phyloP scores from a whole-genome alignment of 179 eudicot genomes.

The Pouteria campechiana region DNA sequence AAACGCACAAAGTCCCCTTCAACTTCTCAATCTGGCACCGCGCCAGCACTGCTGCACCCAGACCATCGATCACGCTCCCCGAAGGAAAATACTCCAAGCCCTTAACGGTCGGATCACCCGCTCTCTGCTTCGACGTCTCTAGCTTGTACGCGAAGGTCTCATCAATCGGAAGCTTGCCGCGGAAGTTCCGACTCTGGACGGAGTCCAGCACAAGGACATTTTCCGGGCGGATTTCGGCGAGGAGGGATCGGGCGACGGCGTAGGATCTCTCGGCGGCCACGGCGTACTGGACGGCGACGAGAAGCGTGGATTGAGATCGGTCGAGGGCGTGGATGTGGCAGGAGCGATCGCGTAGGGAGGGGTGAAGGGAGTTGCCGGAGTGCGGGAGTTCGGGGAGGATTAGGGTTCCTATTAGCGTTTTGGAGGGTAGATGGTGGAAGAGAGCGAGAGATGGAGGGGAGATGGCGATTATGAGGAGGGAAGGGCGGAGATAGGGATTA shows the following conservation, averaged over 20 bases:
- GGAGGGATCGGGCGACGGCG: constrained; percentile 48
- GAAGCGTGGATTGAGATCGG: constrained; percentile 24
- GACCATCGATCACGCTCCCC: constrained; percentile 78
- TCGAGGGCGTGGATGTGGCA: constrained; percentile 56
- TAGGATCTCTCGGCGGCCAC: constrained; percentile 74
- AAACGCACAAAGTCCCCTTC: constrained; percentile 49
- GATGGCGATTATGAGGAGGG: constrained; percentile 71
- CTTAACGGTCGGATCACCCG: constrained; percentile 21
- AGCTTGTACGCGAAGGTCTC: constrained; percentile 71
- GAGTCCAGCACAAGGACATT: constrained; percentile 73
- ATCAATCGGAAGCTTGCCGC: constrained; percentile 74
- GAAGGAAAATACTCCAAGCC: constrained; percentile 67
- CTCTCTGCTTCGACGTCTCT: constrained; percentile 47
- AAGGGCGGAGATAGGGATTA: constrained; percentile 52
- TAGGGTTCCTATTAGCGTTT: constrained; percentile 66
- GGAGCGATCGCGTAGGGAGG: constrained; percentile 57
- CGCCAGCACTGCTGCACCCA: constrained; percentile 70
- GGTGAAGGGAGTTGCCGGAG: constrained; percentile 45
- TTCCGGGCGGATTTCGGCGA: constrained; percentile 56
- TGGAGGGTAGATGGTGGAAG: constrained; percentile 53
- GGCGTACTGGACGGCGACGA: constrained; percentile 47
- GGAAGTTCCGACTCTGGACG: constrained; percentile 55
- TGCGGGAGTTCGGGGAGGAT: constrained; percentile 68
- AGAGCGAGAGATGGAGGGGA: constrained; percentile 67
- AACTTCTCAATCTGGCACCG: constrained; percentile 56